Evolutionary conservation across 441 rosid genomes (phyloP).

Genomic region (Eutrema salsugineum): DNA sequence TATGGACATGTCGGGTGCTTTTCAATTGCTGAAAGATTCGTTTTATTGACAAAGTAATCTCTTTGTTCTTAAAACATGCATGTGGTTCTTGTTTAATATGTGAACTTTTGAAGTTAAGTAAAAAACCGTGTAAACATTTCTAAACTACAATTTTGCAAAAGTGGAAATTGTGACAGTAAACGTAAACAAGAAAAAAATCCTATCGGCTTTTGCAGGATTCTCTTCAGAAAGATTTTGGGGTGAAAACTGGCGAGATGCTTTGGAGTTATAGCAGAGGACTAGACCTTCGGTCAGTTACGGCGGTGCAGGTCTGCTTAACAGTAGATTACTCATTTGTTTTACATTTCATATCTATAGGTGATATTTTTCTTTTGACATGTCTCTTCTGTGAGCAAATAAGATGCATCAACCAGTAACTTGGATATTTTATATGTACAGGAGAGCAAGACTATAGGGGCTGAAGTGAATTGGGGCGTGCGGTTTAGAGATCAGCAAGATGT

Average conservation of each 20-base stretch:
- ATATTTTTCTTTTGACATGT: neutral
- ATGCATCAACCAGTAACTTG: neutral
- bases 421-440: slow-evolving; percentile 52
- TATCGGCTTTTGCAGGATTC: slow-evolving; percentile 45
- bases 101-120: neutral
- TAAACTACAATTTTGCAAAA: neutral
- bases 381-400: neutral
- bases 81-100: neutral
- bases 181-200: slow-evolving; percentile 5
- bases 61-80: neutral
- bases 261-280: slow-evolving; percentile 93
- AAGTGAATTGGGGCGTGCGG: slow-evolving; percentile 97
- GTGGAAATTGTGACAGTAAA: neutral
- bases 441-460: slow-evolving; percentile 92
- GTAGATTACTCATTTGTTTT: neutral
- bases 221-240: slow-evolving; percentile 84
- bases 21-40: neutral
- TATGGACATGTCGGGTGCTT: slow-evolving; percentile 9
- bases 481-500: slow-evolving; percentile 81
- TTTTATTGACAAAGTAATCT: neutral
- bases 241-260: slow-evolving; percentile 94
- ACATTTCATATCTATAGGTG: neutral
- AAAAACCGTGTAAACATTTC: neutral
- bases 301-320: slow-evolving; percentile 60
- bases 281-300: slow-evolving; percentile 73